Evolutionary conservation across 352 stramenopile genomes (phyloP), one percentile per base, ranked within the genome.

Genomic region (Pythium aquatile): DNA sequence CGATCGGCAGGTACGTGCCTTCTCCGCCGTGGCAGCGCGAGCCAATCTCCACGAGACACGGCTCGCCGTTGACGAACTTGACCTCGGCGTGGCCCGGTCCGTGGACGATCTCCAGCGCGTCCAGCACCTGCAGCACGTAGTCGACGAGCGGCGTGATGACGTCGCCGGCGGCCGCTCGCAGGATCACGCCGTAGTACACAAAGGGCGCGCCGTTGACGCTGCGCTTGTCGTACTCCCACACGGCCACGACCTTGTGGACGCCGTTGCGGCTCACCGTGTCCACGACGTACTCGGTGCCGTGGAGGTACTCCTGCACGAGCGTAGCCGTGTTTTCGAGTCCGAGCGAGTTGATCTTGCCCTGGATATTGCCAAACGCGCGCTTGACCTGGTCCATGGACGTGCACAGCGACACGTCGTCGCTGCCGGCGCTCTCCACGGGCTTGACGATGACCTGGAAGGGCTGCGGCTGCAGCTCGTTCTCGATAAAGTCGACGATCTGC

Each of bases 181-280:
- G 62, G 17, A 83, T 91, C 17, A 95, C 63, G 5, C 84, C 83
- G 57, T 93, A 98, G 74, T 99, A 99, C 8, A 99, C 96, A 71
- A 98, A 99, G 11, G 92, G 88, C 7, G 92, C 93, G 56, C 92
- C 73, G 72, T 99, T 98, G 37, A 97, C 88, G 9, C 86, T 80
- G 48, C 97, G 83, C 81, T 99, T 99, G 75, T 99, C 97, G 72
- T 99, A 99, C 71, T 97, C 96, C 97, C 97, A 99, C 13, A 99
- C 85, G 17, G 95, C 96, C 33, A 91, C 90, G 51, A 98, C 87
- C 68, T 99, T 99, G 76, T 98, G 90, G 54, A 93, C 70, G 8
- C 96, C 96, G 66, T 97, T 78, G 55, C 86, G 87, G 58, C 83
- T 97, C 13, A 98, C 95, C 8, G 94, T 97, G 78, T 99, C 97